Percentiles rank a stretch among this genome's conserved stretches.
These are phyloP conservation scores for Arabidopsis suecica DNA, from an alignment of 345 rosid species.

Conservation along the genomic window DNA sequence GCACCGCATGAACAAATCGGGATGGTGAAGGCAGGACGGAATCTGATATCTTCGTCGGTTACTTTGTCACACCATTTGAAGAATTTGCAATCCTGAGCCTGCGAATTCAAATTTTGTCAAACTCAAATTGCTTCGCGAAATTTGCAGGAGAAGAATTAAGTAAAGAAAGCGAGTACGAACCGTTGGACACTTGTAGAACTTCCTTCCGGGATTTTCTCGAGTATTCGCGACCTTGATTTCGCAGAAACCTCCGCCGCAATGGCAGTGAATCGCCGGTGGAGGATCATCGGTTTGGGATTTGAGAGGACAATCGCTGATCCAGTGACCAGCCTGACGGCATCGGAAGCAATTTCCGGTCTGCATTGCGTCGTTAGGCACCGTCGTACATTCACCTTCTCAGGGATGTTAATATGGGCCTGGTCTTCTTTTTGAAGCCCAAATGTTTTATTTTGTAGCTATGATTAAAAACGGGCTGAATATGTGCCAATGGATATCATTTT, in stretches of 20 bases:
- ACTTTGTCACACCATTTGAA: constrained; percentile 50
- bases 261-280: constrained; percentile 45
- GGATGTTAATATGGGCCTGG: constrained; percentile 10
- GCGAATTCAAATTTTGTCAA: not conserved
- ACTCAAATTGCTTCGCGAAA: not conserved
- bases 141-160: not conserved
- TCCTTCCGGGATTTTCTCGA: constrained; percentile 40
- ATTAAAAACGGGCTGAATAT: too few relatives aligned
- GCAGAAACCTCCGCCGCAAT: constrained; percentile 48
- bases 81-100: constrained; percentile 34
- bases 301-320: constrained; percentile 44
- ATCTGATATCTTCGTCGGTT: constrained; percentile 36
- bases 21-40: constrained; percentile 34
- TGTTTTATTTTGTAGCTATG: not conserved
- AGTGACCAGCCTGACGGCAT: constrained; percentile 45
- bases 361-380: constrained; percentile 1
- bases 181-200: constrained; percentile 46
- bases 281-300: not conserved
- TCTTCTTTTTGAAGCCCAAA: not conserved
- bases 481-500: too few relatives aligned
- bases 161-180: constrained; percentile 16
- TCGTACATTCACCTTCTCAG: not conserved
- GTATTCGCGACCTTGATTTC: constrained; percentile 24
- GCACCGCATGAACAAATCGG: constrained; percentile 47
- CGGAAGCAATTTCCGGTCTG: constrained; percentile 35